phyloP scores from a whole-genome alignment of 345 rosid genomes.

The Murraya paniculata region DNA sequence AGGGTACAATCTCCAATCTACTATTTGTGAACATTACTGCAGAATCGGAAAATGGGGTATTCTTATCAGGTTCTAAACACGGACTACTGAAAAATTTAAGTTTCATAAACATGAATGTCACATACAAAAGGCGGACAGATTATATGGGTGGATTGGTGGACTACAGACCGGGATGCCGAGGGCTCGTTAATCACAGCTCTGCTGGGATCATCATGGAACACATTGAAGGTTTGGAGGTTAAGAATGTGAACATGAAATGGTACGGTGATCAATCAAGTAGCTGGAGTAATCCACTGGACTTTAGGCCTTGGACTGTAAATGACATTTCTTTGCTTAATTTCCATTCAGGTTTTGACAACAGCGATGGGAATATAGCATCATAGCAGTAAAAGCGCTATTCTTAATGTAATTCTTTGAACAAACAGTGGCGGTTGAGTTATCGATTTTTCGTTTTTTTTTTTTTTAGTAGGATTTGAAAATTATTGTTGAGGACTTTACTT shows the following conservation, averaged over 20 bases:
- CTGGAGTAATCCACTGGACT: slow-evolving; percentile 83
- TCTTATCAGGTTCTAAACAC: slow-evolving; percentile 72
- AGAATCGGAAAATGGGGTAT: slow-evolving; percentile 70
- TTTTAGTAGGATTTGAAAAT: not conserved
- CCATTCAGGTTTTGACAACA: slow-evolving; percentile 47
- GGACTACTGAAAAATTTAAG: slow-evolving; percentile 61
- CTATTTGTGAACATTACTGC: slow-evolving; percentile 68
- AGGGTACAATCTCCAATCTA: slow-evolving; percentile 62
- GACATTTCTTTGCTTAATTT: slow-evolving; percentile 62
- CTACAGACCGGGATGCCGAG: slow-evolving; percentile 90
- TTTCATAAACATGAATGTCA: slow-evolving; percentile 63
- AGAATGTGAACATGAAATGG: slow-evolving; percentile 80
- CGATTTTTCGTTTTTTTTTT: not conserved
- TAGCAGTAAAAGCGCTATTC: not conserved
- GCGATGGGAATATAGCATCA: not conserved
- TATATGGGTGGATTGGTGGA: slow-evolving; percentile 66
- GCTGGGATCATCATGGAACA: slow-evolving; percentile 92
- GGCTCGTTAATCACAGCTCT: slow-evolving; percentile 63
- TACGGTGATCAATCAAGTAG: slow-evolving; percentile 26
- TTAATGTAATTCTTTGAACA: not conserved
- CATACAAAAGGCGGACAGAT: slow-evolving; percentile 66
- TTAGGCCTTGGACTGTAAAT: slow-evolving; percentile 76
- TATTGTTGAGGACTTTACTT: no score
- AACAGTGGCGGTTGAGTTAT: not conserved
- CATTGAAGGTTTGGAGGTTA: slow-evolving; percentile 66